Base-by-base conservation (phyloP, 768 basidiomycete species). In the Wakefieldia striispora region DNA sequence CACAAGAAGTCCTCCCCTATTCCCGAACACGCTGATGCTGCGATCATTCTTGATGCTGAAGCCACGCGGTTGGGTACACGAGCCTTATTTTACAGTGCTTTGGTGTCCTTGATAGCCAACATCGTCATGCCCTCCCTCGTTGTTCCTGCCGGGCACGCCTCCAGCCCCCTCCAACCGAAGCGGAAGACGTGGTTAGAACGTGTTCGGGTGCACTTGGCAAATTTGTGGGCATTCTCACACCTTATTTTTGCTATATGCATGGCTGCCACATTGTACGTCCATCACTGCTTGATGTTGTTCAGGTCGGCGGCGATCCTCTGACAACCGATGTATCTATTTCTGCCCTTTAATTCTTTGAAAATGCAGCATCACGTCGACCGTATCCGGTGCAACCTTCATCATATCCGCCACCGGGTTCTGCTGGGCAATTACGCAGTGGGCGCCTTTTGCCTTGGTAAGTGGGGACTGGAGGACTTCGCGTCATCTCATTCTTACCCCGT, bases 371-470 rank as follows among this genome's bases (percentile, higher is more conserved):
- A 86, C 83, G 3, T 76, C 80, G 9, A 82, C 76, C 14, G 86
- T 94, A 1, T 62, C 62, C 14, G 83, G 86, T 0, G 86, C 91
- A 16, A 92, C 88, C 1, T 48, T 84, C 12, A 76, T 97, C 51
- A 81, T 97, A 43, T 79, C 85, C 8, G 56, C 88, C 12, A 85
- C 86, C 7, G 95, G 95, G 0, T 86, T 97, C 58, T 86, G 89
- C n/a, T 97, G 89, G 91, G 92, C 93, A 6, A 77, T 97, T 44
- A 81, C 86, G 1, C 86, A 88, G 67, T 97, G 95, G 95, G 92
- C 85, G 3, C 95, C 95, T 3, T 95, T 91, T 69, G 83, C 92
- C 0, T 68, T 98, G 61, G 91, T 95, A 55, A 40, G 82, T 71
- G 16, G 24, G 24, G 19, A 48, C 45, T 40, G 12, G 26, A 36